A percentile compares a stretch with the other conserved stretches of the same genome.
Conservation (phyloP, 805 yeast genomes). For the Lipomyces sp. region DNA sequence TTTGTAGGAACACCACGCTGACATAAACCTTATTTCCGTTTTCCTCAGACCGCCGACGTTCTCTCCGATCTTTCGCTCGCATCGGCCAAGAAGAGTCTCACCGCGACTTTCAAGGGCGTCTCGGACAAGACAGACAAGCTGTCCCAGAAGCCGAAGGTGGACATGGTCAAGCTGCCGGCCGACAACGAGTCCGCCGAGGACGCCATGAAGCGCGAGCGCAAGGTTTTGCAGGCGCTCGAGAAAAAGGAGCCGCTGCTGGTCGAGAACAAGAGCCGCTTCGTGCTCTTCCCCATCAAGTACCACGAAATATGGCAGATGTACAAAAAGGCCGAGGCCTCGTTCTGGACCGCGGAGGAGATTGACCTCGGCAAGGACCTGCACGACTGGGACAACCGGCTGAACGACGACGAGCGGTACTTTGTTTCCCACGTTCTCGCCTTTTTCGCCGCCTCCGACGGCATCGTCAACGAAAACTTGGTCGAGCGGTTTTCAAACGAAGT, state of each 20-base stretch:
- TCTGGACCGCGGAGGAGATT: conserved; percentile 99
- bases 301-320: conserved; percentile 98
- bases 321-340: conserved; percentile 98
- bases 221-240: conserved; percentile 65
- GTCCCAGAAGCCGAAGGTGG: no score
- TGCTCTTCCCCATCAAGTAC: conserved; percentile 92
- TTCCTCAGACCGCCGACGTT: conserved; percentile 24
- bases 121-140: not conserved
- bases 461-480: conserved; percentile 94
- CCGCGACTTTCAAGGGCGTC: conserved; percentile 12
- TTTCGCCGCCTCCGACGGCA: conserved; percentile 98
- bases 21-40: not conserved
- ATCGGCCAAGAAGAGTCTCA: conserved; percentile 24
- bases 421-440: conserved; percentile 91
- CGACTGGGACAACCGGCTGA: conserved; percentile 90
- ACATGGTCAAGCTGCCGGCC: conserved; percentile 1
- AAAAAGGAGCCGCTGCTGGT: conserved; percentile 81
- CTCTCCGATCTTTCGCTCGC: conserved; percentile 25
- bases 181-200: conserved; percentile 8
- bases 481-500: conserved; percentile 98
- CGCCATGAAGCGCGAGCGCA: conserved; percentile 30
- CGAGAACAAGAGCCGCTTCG: conserved; percentile 86
- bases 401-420: conserved; percentile 88
- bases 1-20: not conserved
- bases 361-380: conserved; percentile 86